A percentile compares a stretch with the other conserved stretches of the same genome.
Conservation (phyloP, 768 basidiomycete genomes). For the Leccinum subgranulosum region DNA sequence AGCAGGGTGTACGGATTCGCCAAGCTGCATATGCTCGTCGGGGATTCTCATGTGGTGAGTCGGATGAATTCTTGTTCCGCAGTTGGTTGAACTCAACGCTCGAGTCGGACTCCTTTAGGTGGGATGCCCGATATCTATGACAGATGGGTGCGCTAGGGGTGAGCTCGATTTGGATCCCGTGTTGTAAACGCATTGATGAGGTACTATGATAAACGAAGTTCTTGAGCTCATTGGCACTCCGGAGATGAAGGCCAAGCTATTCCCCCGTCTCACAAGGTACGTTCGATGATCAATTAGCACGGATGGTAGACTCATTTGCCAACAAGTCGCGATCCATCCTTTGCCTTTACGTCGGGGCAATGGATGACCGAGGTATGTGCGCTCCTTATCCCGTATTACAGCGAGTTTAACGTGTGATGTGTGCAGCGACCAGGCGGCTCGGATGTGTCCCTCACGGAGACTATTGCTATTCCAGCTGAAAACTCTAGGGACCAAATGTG, state of each 20-base stretch:
- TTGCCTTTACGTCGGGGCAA: constrained; percentile 72
- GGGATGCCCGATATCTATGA: constrained; percentile 76
- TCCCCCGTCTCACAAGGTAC: constrained; percentile 62
- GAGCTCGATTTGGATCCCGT: constrained; percentile 3
- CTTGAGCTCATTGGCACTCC: constrained; percentile 63
- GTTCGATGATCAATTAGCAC: not conserved
- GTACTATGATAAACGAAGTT: constrained; percentile 35
- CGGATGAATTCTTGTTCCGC: not conserved
- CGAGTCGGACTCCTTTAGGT: constrained; percentile 36
- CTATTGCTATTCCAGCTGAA: constrained; percentile 44
- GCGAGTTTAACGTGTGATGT: not conserved
- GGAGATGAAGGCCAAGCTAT: constrained; percentile 55
- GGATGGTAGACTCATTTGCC: not conserved
- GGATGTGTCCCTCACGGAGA: constrained; percentile 73
- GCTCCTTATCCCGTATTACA: not conserved
- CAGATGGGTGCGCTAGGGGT: constrained; percentile 71
- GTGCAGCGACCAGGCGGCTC: constrained; percentile 66
- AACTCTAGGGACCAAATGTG: constrained; percentile 39
- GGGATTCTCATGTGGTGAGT: constrained; percentile 61
- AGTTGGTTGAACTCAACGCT: not conserved
- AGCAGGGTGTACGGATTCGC: constrained; percentile 65
- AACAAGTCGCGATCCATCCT: constrained; percentile 54
- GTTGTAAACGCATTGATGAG: not conserved
- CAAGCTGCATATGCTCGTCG: constrained; percentile 59
- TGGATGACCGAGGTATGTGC: constrained; percentile 75